Base-by-base conservation (phyloP, 1,284 basidiomycete genomes). In the Rugosomyces carneus region DNA sequence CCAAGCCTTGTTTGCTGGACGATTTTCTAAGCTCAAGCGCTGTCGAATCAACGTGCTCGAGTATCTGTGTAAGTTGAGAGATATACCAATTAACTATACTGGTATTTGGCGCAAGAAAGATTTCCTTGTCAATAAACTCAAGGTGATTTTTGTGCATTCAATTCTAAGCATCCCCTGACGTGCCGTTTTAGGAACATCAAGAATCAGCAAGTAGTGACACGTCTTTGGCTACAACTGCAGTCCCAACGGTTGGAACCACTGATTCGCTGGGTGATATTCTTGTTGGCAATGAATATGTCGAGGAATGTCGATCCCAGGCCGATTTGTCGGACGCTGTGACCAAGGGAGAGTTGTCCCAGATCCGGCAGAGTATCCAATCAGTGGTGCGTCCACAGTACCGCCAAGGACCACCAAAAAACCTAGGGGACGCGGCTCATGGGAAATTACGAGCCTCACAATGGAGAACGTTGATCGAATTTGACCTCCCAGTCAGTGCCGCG, bases 401-500 rank as follows among this genome's bases (percentile, higher is more conserved):
- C 18, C 42, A 47, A 15, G 19, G 39, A 19, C 48, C 54, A 8
- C 61, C 57, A 1, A 9, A n/a, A 7, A 53, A 58, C 18, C 53
- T 60, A 32, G 57, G 59, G 4, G 45, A 51, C 16, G 44, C 53
- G 0, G 42, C 44, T 3, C 60, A 58, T 29, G 60, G 61, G 35
- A 60, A 62, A 40, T 36, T 64, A 13, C 62, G 57, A 34, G 61
- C 60, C 2, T 57, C 60, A 41, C 59, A 63, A 44, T 63, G 60
- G 62, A 34, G 56, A 27, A 53, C 58, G 0, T 43, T 42, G 1
- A 44, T 57, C 10, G 57, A 59, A 24, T 58, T 61, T 43, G 55
- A 63, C 42, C 38, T 62, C 13, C 57, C 56, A 6, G 29, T 31
- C 29, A 8, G 29, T 0, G 40, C 62, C 2, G 40, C 55, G 20